Evolutionary conservation across 1,284 basidiomycete species (phyloP).

Genomic region (Phellinidium pouzarii): DNA sequence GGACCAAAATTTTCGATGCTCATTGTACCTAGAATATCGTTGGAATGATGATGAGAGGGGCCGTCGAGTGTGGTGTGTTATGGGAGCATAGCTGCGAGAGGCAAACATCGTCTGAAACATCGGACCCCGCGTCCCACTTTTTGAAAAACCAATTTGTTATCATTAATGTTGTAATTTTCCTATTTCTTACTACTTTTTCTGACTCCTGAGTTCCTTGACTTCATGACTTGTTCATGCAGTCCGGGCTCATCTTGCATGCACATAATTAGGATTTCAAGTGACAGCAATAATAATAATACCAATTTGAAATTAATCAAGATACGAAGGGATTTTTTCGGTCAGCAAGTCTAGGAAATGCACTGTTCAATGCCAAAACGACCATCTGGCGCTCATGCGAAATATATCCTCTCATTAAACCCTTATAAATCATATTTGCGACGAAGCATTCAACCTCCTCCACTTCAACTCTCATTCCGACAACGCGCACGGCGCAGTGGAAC

Average conservation of each 20-base stretch:
- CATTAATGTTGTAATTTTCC: too few relatives aligned
- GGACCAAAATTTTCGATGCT: slow-evolving; percentile 32
- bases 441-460: slow-evolving; percentile 89
- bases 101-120: slow-evolving; percentile 9
- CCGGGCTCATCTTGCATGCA: too few relatives aligned
- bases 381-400: slow-evolving; percentile 93
- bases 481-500: slow-evolving; percentile 65
- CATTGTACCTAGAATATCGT: background rate
- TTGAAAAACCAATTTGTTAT: too few relatives aligned
- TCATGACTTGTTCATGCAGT: too few relatives aligned
- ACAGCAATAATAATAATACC: too few relatives aligned
- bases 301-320: slow-evolving; percentile 1
- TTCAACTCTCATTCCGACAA: slow-evolving; percentile 56
- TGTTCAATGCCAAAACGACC: slow-evolving; percentile 79
- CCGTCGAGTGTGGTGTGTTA: background rate
- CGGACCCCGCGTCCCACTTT: too few relatives aligned
- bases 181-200: too few relatives aligned
- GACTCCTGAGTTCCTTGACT: too few relatives aligned
- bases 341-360: slow-evolving; percentile 72
- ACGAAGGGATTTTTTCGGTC: slow-evolving; percentile 53
- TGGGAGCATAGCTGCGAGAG: slow-evolving; percentile 1
- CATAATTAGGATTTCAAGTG: too few relatives aligned
- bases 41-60: background rate
- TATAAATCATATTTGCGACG: slow-evolving; percentile 90
- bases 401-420: slow-evolving; percentile 89